A percentile compares a stretch with the other conserved stretches of the same genome.
Conservation (phyloP, 257 asterid species). For the Capsicum pubescens region DNA sequence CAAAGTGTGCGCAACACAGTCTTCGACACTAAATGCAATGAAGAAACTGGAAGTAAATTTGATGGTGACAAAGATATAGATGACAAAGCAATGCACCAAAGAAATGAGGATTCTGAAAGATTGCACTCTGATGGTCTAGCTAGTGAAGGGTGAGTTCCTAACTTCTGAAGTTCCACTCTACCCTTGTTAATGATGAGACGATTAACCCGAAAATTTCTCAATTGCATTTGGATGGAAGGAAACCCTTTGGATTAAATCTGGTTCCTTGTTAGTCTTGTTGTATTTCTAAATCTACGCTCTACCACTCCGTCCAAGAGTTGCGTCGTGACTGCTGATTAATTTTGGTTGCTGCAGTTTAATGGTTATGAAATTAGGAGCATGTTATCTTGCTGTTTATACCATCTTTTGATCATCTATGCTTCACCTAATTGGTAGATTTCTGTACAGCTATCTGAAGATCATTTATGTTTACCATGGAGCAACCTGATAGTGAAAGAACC, state of each 20-base stretch:
- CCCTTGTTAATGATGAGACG: neutral
- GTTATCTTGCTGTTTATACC: constrained; percentile 8
- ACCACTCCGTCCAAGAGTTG: neutral
- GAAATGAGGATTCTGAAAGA: neutral
- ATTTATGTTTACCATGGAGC: constrained; percentile 48
- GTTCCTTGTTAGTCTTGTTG: neutral
- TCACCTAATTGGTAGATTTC: constrained; percentile 25
- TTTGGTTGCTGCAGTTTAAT: too few relatives aligned
- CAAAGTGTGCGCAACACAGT: constrained; percentile 15
- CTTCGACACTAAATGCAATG: neutral
- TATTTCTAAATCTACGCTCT: neutral
- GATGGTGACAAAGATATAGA: neutral
- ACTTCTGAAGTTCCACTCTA: constrained; percentile 20
- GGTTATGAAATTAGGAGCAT: neutral
- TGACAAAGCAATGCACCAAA: neutral
- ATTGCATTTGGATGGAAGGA: constrained; percentile 11
- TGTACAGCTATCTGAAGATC: constrained; percentile 16
- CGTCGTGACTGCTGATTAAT: neutral
- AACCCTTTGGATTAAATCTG: neutral
- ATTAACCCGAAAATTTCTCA: neutral
- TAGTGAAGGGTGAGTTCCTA: constrained; percentile 26
- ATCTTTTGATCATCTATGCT: neutral
- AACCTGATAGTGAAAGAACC: constrained; percentile 76
- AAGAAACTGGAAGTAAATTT: constrained; percentile 10
- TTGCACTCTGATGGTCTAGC: constrained; percentile 18